Base-by-base conservation (phyloP, 176 grass and related monocot species). In the Hsuehochloa calcarea region DNA sequence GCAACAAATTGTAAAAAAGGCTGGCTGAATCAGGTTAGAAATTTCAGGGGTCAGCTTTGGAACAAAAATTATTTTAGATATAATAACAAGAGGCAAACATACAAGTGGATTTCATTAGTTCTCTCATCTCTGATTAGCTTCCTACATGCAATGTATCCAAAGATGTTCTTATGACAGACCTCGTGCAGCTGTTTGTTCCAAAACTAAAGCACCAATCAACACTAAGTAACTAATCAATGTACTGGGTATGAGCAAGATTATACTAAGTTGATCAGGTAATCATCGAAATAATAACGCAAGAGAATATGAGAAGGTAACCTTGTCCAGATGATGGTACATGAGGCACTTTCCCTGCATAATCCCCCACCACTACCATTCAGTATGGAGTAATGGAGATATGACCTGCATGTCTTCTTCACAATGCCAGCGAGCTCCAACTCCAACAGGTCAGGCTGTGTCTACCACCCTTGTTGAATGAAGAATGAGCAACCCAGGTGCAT, bases 281-380 rank as follows among this genome's bases (percentile, higher is more conserved):
- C 58, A 79, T 87, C 0, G 1, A 67, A 74, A 74, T 41, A 77
- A 79, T 75, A 75, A 69, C 44, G 68, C 13, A 87, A 66, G n/a
- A 52, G 41, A 41, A 68, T 54, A 75, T 52, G 69, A 70, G 52
- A 87, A 87, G 52, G 23, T 70, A 84, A 55, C 84, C 80, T 80
- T 84, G 85, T 83, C 89, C 34, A 2, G 20, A 51, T 87, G 61
- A 74, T 60, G 80, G 80, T 87, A 87, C 80, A 50, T 79, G 50
- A 80, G 50, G 50, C 39, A 6, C 80, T 87, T 90, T 84, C 74
- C 23, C 49, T 87, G 80, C 59, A 74, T 43, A 76, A 79, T 27
- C 49, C 70, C 62, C 75, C 69, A 61, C 74, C 55, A 87, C 40
- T 34, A 86, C 23, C 77, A 85, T 77, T 70, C 55, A 68, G 51